Evolutionary conservation across 2,329 filamentous ascomycete species (phyloP), one percentile per base, ranked within the genome.

Genomic region (Blumeria graminis): DNA sequence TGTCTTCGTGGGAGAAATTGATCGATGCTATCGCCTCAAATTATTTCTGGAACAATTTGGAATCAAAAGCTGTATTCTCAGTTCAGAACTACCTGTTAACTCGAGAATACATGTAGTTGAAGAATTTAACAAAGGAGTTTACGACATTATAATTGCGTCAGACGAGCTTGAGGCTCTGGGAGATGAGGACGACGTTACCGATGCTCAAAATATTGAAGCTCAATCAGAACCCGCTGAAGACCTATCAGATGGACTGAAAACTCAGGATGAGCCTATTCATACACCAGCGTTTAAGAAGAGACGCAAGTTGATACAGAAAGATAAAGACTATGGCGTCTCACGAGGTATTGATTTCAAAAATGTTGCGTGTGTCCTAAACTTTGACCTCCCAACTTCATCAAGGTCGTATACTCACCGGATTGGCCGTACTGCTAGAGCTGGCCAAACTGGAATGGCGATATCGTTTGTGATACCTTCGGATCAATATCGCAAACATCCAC

Each of bases 341-440:
- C 80, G 92, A 63, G 92, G 90, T 57, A 93, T 98, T 63, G 92
- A 98, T 69, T 98, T 98, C 72, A 83, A 92, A 65, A 90, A 95
- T 65, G 89, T 98, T 56, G 81, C 87, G 3, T 88, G 86, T 60
- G 89, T 98, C 28, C 80, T 98, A 67, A 98, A 98, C 71, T 98
- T 98, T 68, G 92, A 98, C 68, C 81, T 98, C 14, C 92, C 92
- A 0, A 79, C 81, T 14, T 84, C 82, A 8, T 83, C 87, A 39
- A 93, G 87, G 67, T 94, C 87, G 8, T 98, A 98, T 69, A 93
- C 86, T n/a, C 92, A 98, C 70, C 82, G 92, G 56, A 94, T 98
- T 64, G 92, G 92, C 35, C 81, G 92, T 35, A 98, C 92, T 6
- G 92, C 87, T 1, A 80, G 92, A 59, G 92, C 89, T 1, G 90